phyloP scores from a whole-genome alignment of 805 yeast species.

The Candida boidinii region DNA sequence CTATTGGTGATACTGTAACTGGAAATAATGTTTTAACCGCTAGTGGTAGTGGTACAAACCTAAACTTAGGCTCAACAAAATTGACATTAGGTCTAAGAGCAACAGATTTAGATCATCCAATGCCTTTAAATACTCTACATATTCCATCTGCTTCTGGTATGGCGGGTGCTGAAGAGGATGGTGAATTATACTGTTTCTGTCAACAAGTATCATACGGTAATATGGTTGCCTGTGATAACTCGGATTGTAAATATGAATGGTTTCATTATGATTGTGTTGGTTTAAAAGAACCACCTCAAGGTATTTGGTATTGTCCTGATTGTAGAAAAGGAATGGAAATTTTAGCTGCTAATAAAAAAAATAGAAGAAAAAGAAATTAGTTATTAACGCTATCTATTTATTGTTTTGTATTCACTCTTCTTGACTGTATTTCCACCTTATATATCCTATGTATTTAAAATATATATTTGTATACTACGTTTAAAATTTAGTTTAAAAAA shows the following conservation, averaged over 20 bases:
- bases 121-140: too few relatives aligned
- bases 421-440: neutral
- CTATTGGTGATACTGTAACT: too few relatives aligned
- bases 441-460: neutral
- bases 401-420: neutral
- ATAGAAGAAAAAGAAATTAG: slow-evolving; percentile 16
- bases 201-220: slow-evolving; percentile 81
- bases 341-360: slow-evolving; percentile 14
- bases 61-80: too few relatives aligned
- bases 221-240: slow-evolving; percentile 58
- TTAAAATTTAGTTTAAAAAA: neutral
- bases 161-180: slow-evolving; percentile 42
- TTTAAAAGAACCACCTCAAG: slow-evolving; percentile 85
- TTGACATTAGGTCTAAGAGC: too few relatives aligned
- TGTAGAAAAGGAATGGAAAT: slow-evolving; percentile 38
- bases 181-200: slow-evolving; percentile 79
- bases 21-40: too few relatives aligned
- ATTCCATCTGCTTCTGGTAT: slow-evolving; percentile 10
- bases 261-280: slow-evolving; percentile 79
- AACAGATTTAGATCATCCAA: too few relatives aligned
- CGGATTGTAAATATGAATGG: slow-evolving; percentile 54
- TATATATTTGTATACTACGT: neutral
- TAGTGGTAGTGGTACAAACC: too few relatives aligned
- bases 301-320: slow-evolving; percentile 95
- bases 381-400: neutral